Base-by-base conservation (phyloP, 108 stramenopile genomes). In the Nitzschia palea region DNA sequence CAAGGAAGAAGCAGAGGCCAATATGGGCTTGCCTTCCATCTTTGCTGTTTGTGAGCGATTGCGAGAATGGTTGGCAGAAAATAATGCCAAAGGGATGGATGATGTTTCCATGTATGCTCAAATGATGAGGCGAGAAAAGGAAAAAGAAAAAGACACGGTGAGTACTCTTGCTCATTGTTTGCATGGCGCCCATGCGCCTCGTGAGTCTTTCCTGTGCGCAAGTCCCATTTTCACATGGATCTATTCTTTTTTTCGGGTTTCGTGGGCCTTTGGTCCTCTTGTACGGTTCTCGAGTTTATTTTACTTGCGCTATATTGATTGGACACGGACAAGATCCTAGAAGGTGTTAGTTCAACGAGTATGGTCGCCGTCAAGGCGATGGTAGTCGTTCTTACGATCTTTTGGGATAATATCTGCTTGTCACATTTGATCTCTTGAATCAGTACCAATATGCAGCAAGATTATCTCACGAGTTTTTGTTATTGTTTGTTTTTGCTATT, bases 71-170 rank as follows among this genome's bases (percentile, higher is more conserved):
- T 60, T 95, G 43, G 81, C 78, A 9, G 90, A 92, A 64, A 84
- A 95, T 62, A 95, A 95, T 65, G 77, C 80, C 34, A 88, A 90
- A 76, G 94, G 94, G n/a, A 66, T 88, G 70, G 94, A 92, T 71
- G 94, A 95, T 77, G 65, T 74, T 6, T 78, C 76, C 25, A 92
- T 92, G 90, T 84, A 90, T 70, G 90, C 90, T 1, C 90, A 89
- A 67, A 95, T 92, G 91, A 81, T 90, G 82, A 61, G 90, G 48
- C 79, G 83, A 61, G 79, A 75, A 17, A 82, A 83, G 63, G 91
- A 93, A 55, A 75, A 70, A 56, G 86, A 88, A 72, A 66, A 71
- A 29, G 62, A 73, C 61, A 57, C 87, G 86, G 87, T 91, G 63
- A 53, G 86, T 73, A 10, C 10, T 52, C 4, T n/a, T n/a, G n/a